A percentile compares a stretch with the other conserved stretches of the same genome.
Conservation (phyloP, 2,329 filamentous ascomycete genomes). For the Stemphylium beticola region DNA sequence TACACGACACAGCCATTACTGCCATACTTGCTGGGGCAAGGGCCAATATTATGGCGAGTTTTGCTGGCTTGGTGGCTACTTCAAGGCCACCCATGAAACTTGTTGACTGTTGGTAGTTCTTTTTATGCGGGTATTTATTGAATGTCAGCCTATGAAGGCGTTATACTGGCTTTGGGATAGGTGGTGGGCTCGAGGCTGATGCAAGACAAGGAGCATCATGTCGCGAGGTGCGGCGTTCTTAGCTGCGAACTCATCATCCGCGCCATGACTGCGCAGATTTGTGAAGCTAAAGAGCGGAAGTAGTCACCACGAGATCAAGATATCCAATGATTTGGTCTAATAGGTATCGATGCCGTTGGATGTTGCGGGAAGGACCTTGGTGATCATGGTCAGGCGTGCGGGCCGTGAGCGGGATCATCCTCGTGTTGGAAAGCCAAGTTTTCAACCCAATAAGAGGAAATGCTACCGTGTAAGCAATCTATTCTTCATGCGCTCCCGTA, state of each 20-base stretch:
- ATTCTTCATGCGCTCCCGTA: slow-evolving; percentile 19
- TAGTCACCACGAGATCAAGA: background rate
- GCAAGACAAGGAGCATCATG: background rate
- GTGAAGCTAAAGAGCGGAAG: background rate
- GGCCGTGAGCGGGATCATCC: background rate
- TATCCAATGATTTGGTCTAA: background rate
- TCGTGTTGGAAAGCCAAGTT: background rate
- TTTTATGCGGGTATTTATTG: slow-evolving; percentile 7
- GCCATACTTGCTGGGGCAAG: background rate
- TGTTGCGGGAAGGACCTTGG: slow-evolving; percentile 1
- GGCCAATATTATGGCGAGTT: slow-evolving; percentile 4
- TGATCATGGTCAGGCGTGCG: background rate
- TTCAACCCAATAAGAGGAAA: background rate
- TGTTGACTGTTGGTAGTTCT: background rate
- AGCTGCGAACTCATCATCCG: slow-evolving; percentile 16
- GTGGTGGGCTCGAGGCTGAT: background rate
- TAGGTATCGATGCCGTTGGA: background rate
- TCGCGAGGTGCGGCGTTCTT: background rate
- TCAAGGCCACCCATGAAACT: slow-evolving; percentile 4
- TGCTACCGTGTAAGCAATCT: slow-evolving; percentile 3
- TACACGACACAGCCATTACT: background rate
- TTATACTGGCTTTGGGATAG: background rate
- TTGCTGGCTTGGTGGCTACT: background rate
- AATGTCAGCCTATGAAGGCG: slow-evolving; percentile 6
- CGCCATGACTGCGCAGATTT: slow-evolving; percentile 2